Evolutionary conservation across 2,329 filamentous ascomycete species (phyloP), one percentile per base, ranked within the genome.

Genomic region (Pseudogymnoascus sp.): DNA sequence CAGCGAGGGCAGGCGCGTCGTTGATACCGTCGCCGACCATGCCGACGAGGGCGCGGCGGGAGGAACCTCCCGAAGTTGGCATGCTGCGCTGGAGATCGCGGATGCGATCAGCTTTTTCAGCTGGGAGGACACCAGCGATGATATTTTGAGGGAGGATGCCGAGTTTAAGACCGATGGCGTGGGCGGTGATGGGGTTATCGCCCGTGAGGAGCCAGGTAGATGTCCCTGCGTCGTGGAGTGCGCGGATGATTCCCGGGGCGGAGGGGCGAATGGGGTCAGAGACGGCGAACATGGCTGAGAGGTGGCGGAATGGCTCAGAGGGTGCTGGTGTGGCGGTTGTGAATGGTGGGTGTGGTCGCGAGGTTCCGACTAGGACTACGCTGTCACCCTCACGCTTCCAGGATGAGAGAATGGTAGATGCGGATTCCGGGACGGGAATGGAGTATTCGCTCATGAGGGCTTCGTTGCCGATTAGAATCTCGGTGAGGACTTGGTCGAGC

Each of bases 141-240:
- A 97, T 87, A 71, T 95, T 90, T 61, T 79, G 76, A 0, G 79
- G 70, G 0, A 85, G 81, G 66, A 97, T 96, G 21, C 90, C 90
- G 15, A 96, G 80, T 69, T 84, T 84, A 1, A 80, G 76, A 0
- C 89, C 92, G 2, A 97, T 90, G 0, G 91, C 91, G 17, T 82
- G 79, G 2, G 92, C 92, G 0, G 92, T 97, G n/a, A 79, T 86
- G n/a, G 80, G 77, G 71, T 96, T 96, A 77, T 97, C 92, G 31
- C 92, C 92, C 0, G 91, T 95, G 38, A 96, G 86, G 91, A 97
- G 95, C 85, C 88, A 96, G 3, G 96, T 89, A 33, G 86, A 83
- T 55, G 89, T 86, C 17, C 88, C 85, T 13, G 83, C 82, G 4
- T 80, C 74, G 44, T 84, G 81, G 0, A 96, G 83, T 1, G 85